Base-by-base conservation (phyloP, 805 yeast genomes). In the Candida lessepsii region DNA sequence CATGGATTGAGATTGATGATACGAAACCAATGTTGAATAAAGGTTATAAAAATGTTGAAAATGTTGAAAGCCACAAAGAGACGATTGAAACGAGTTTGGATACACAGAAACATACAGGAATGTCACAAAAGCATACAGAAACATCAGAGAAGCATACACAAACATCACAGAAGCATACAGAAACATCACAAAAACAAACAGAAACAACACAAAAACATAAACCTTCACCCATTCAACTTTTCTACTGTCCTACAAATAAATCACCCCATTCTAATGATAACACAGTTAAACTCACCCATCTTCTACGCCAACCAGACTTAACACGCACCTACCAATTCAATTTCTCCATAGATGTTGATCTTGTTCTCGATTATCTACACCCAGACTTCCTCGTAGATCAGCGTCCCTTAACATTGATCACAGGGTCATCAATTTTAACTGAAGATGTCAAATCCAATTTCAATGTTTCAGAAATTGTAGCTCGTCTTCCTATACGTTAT, bases 251-350 rank as follows among this genome's bases (percentile, higher is more conserved):
- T 5, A 58, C 62, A 30, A 33, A 33, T 17, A 16, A 35, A 8
- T 38, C 39, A 6, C 40, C 26, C 1, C 42, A 41, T 13, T 41
- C 25, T 4, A 38, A 46, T 4, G 50, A 50, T 3, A 66, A 64
- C 24, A 47, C 67, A 0, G 56, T 66, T 2, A 49, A 41, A 31
- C 46, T 67, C 6, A 30, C 46, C 6, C 51, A 55, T n/a, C 49
- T 67, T 8, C 40, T 67, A 6, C 67, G 71, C 4, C 55, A 61
- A 9, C 31, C 47, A 4, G 60, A 63, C 7, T 46, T 78, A 14
- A 33, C 33, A 7, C 60, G 58, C 34, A 61, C 75, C 0, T 67
- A 61, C 41, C 69, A 78, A 25, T 77, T 78, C 57, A 76, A 77
- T 46, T 78, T 63, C 49, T 71, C 62, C 32, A 68, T 67, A 11